Percentiles rank a stretch among this genome's conserved stretches.
These are phyloP conservation scores for Mucor mucedo DNA, from an alignment of 371 early-diverging fungal species.

Conservation along the genomic window DNA sequence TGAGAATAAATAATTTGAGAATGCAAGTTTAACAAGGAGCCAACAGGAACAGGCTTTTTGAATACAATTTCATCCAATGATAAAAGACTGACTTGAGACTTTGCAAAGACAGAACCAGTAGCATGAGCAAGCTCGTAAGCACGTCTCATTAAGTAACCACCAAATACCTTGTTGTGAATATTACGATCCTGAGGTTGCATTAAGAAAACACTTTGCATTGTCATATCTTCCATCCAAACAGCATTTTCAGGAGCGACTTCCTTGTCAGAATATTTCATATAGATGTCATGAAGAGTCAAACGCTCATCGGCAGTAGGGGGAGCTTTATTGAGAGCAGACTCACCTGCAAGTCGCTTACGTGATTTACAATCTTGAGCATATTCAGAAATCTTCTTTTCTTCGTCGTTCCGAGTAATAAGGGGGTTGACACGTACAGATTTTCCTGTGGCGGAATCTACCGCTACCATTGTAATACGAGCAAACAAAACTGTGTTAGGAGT, in stretches of 20 bases:
- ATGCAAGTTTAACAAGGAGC: conserved; percentile 76
- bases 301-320: conserved; percentile 90
- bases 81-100: conserved; percentile 57
- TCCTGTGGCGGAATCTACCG: conserved; percentile 74
- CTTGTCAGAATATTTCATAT: conserved; percentile 61
- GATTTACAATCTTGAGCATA: conserved; percentile 76
- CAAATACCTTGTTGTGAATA: conserved; percentile 92
- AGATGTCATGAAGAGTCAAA: conserved; percentile 80
- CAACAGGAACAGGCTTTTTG: conserved; percentile 89
- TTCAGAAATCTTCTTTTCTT: conserved; percentile 75
- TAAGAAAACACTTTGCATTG: conserved; percentile 67
- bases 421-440: conserved; percentile 80
- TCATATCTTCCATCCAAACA: conserved; percentile 82
- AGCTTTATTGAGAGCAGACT: conserved; percentile 62
- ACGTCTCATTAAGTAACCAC: conserved; percentile 76
- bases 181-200: conserved; percentile 90
- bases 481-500: conserved; percentile 65
- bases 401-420: conserved; percentile 70
- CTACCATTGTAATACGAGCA: conserved; percentile 93
- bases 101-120: conserved; percentile 69
- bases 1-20: conserved; percentile 76
- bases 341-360: conserved; percentile 62
- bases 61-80: conserved; percentile 92
- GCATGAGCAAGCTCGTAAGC: conserved; percentile 84
- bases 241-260: conserved; percentile 1